These are phyloP conservation scores for Auricularia cornea DNA, from an alignment of 768 basidiomycete species.

Conservation along the genomic window DNA sequence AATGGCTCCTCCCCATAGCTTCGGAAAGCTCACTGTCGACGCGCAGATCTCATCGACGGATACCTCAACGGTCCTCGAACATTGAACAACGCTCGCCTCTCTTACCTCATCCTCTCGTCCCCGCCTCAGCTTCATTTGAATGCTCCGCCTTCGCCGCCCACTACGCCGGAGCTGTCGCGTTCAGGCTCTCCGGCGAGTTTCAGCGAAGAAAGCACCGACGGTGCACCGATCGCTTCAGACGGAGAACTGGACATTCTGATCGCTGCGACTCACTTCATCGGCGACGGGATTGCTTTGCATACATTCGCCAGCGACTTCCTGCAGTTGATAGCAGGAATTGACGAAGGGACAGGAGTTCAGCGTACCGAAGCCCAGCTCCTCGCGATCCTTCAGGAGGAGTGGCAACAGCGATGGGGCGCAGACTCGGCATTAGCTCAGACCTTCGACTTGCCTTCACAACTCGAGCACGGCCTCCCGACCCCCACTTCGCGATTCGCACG, in stretches of 20 bases:
- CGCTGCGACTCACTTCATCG: constrained; percentile 72
- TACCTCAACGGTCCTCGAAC: constrained; percentile 76
- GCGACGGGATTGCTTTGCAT: constrained; percentile 84
- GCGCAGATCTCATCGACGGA: constrained; percentile 39
- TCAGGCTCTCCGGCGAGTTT: neutral
- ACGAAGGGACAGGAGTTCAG: constrained; percentile 4
- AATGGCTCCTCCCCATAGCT: neutral
- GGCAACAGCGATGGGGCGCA: constrained; percentile 21
- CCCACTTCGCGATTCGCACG: constrained; percentile 31
- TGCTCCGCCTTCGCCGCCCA: constrained; percentile 27
- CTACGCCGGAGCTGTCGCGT: constrained; percentile 13
- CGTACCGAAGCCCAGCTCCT: constrained; percentile 8
- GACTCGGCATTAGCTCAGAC: constrained; percentile 4
- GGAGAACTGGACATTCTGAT: constrained; percentile 55
- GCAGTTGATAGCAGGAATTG: constrained; percentile 39
- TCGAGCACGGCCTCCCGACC: constrained; percentile 44
- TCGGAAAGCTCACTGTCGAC: neutral
- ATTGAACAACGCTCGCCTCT: constrained; percentile 56
- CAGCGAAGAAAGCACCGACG: neutral
- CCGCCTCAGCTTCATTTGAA: constrained; percentile 16
- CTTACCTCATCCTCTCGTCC: constrained; percentile 41
- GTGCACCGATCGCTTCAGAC: constrained; percentile 1
- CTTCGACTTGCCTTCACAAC: constrained; percentile 30
- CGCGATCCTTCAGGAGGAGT: constrained; percentile 22
- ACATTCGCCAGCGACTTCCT: constrained; percentile 77